Conservation (phyloP, 345 rosid species). For the Aquilaria yunnanensis region DNA sequence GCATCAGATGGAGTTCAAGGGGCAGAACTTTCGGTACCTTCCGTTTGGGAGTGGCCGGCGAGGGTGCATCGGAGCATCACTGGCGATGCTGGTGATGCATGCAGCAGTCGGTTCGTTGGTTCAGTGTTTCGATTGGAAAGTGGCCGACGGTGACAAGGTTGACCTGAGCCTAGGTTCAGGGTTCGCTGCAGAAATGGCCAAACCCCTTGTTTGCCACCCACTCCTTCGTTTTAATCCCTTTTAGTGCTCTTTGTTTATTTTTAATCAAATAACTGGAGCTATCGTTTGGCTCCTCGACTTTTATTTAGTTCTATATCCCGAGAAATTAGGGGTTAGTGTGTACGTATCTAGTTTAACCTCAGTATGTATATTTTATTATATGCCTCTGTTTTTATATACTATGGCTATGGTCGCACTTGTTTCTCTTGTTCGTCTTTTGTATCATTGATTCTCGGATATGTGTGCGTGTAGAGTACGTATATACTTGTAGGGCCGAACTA, state of each 20-base stretch:
- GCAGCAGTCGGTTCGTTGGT: slow-evolving; percentile 31
- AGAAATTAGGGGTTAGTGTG: no score
- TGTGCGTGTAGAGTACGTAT: no score
- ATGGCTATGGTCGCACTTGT: no score
- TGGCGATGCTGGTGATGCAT: slow-evolving; percentile 48
- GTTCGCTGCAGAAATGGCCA: slow-evolving; percentile 33
- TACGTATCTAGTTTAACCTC: no score
- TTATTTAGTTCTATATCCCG: no score
- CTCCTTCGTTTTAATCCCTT: slow-evolving; percentile 4
- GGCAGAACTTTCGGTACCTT: slow-evolving; percentile 50
- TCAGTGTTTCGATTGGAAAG: slow-evolving; percentile 37
- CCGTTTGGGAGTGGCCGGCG: slow-evolving; percentile 59
- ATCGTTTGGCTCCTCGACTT: no score
- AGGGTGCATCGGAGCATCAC: slow-evolving; percentile 50
- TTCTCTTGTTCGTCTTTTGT: no score
- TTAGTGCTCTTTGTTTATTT: background rate
- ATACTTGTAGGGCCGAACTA: no score
- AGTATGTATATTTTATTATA: no score
- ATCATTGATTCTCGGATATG: no score
- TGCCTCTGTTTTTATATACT: no score
- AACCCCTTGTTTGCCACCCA: slow-evolving; percentile 29
- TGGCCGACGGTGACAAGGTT: slow-evolving; percentile 16
- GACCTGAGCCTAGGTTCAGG: slow-evolving; percentile 30
- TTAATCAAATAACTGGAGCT: background rate
- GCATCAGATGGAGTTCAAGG: slow-evolving; percentile 53